Conservation (phyloP, 148 eudicot species). For the Rheum nobile region DNA sequence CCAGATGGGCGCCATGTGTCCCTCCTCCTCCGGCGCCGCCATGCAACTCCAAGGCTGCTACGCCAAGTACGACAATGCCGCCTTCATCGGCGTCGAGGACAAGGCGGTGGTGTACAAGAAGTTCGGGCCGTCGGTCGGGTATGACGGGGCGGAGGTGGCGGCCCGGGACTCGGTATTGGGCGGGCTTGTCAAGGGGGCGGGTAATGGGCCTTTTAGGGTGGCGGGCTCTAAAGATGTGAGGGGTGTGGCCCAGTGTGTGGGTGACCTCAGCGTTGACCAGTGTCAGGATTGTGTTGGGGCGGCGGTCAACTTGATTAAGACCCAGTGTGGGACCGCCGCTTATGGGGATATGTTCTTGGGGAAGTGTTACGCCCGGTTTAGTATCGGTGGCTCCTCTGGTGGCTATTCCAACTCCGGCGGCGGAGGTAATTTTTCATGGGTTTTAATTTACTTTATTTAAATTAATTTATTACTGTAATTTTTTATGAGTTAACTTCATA, state of each 20-base stretch:
- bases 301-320: slow-evolving; percentile 29
- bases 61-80: slow-evolving; percentile 33
- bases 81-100: slow-evolving; percentile 41
- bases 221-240: slow-evolving; percentile 35
- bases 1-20: slow-evolving; percentile 24
- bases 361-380: slow-evolving; percentile 45
- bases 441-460: not conserved
- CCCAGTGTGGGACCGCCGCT: slow-evolving; percentile 26
- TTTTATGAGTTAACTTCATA: not conserved
- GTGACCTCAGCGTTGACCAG: slow-evolving; percentile 32
- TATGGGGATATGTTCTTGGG: slow-evolving; percentile 42
- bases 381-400: slow-evolving; percentile 20
- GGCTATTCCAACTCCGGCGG: slow-evolving; percentile 11
- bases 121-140: slow-evolving; percentile 29
- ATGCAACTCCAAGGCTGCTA: slow-evolving; percentile 44
- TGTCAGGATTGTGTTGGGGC: slow-evolving; percentile 45
- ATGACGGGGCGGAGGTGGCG: slow-evolving; percentile 6
- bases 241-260: slow-evolving; percentile 50
- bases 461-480: no score
- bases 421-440: slow-evolving; percentile 14
- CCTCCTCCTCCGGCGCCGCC: slow-evolving; percentile 27
- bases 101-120: slow-evolving; percentile 34
- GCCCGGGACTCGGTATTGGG: slow-evolving; percentile 33
- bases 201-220: slow-evolving; percentile 22
- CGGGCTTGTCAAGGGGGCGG: slow-evolving; percentile 14